Conservation (phyloP, 2,329 filamentous ascomycete genomes). For the Calonectria pseudoturangicola region DNA sequence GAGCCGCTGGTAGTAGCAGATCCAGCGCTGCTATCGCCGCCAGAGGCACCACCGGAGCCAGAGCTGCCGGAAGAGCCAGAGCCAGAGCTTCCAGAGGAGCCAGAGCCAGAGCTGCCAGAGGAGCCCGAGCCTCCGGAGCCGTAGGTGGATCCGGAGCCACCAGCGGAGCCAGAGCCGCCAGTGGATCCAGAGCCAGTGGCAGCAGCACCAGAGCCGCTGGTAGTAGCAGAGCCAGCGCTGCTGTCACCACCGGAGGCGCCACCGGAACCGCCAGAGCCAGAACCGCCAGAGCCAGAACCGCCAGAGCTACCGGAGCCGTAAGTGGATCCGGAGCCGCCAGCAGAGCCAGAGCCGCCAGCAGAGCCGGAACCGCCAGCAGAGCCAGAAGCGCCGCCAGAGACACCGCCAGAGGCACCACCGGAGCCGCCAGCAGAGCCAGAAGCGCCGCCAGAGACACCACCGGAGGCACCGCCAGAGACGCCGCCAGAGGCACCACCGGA, state of each 20-base stretch:
- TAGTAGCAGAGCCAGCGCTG: neutral
- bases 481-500: neutral
- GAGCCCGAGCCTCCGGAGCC: neutral
- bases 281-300: neutral
- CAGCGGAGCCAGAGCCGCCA: neutral
- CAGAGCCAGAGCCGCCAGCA: neutral
- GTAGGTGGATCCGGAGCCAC: neutral
- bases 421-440: neutral
- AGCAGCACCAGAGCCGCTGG: neutral
- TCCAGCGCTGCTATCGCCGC: neutral
- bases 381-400: neutral
- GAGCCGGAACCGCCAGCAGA: neutral
- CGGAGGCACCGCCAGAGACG: neutral
- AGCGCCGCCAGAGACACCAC: neutral
- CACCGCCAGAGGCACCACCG: neutral
- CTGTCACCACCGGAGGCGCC: constrained; percentile 5
- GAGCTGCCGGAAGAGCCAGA: too few species aligned
- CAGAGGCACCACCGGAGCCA: neutral
- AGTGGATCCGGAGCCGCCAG: neutral
- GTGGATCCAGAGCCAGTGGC: neutral
- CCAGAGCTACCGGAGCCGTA: neutral
- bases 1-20: neutral
- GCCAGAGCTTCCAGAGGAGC: neutral
- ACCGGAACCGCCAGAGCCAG: neutral
- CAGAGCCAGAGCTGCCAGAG: neutral